These are phyloP conservation scores for Hymenotorrendiella dingleyae DNA, from an alignment of 2,329 filamentous ascomycete species.

Conservation along the genomic window DNA sequence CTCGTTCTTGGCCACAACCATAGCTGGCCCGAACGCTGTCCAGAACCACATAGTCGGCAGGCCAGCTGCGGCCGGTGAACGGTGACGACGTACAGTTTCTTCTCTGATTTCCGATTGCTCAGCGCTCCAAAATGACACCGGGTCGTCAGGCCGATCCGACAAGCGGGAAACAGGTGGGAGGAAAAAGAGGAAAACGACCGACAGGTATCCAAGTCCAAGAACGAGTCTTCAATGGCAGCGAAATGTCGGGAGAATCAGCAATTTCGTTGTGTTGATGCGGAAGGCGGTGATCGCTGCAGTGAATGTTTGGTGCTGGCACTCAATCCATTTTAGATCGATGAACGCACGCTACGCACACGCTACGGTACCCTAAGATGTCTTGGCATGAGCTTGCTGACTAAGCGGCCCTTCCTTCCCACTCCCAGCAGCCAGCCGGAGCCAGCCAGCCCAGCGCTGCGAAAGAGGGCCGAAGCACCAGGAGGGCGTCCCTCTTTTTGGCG, in stretches of 20 bases:
- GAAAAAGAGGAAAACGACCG: slow-evolving; percentile 3
- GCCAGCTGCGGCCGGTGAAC: background rate
- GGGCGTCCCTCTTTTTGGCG: background rate
- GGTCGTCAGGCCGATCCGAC: background rate
- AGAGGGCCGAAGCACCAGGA: background rate
- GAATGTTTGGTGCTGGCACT: slow-evolving; percentile 1
- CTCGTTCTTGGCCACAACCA: background rate
- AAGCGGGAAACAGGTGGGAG: slow-evolving; percentile 1
- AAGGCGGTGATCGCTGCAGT: slow-evolving; percentile 7
- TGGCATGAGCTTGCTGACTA: too few species aligned
- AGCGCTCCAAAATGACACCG: slow-evolving; percentile 6
- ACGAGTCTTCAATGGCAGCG: slow-evolving; percentile 9
- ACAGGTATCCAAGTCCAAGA: slow-evolving; percentile 4
- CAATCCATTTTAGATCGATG: slow-evolving; percentile 1
- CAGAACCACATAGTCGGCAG: background rate
- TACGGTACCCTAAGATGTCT: too few species aligned
- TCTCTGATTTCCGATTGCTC: slow-evolving; percentile 12
- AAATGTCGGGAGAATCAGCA: slow-evolving; percentile 5
- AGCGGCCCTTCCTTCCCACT: too few species aligned
- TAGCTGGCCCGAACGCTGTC: too few species aligned
- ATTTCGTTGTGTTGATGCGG: slow-evolving; percentile 14
- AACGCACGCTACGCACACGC: too few species aligned
- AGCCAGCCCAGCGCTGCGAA: too few species aligned
- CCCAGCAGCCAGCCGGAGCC: too few species aligned
- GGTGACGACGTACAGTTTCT: slow-evolving; percentile 7